phyloP scores from a whole-genome alignment of 257 asterid species.

The Ligustrum vulgare region DNA sequence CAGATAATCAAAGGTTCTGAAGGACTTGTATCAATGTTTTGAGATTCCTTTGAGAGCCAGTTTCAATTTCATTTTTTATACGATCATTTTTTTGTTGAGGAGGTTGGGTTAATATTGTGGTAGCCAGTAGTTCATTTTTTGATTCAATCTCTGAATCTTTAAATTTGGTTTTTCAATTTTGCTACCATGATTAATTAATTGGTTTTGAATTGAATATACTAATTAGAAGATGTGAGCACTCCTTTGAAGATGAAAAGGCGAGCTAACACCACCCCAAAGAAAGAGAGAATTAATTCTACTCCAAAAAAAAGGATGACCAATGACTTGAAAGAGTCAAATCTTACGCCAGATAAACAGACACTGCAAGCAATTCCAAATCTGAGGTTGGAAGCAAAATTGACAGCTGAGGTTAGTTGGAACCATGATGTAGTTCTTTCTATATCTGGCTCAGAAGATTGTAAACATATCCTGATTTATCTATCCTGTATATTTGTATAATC shows the following conservation, averaged over 20 bases:
- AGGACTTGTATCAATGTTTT: not conserved
- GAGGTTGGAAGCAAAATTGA: conserved; percentile 73
- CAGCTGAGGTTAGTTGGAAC: conserved; percentile 66
- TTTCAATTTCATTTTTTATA: not conserved
- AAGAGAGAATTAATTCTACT: conserved; percentile 43
- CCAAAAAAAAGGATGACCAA: conserved; percentile 51
- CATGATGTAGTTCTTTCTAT: conserved; percentile 5
- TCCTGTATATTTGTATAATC: not conserved
- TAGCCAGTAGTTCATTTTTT: conserved; percentile 1
- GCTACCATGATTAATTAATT: conserved; percentile 14
- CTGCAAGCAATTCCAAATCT: conserved; percentile 58
- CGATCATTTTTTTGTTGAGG: not conserved
- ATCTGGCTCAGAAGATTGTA: conserved; percentile 15
- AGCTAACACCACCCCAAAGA: conserved; percentile 61
- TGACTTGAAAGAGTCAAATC: conserved; percentile 46
- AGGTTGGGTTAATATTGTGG: conserved; percentile 5
- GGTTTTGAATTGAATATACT: conserved; percentile 18
- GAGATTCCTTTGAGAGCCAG: not conserved
- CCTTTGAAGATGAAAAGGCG: conserved; percentile 47
- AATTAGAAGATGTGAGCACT: conserved; percentile 52
- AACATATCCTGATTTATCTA: conserved; percentile 5
- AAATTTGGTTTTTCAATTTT: conserved; percentile 23
- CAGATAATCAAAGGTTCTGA: not conserved
- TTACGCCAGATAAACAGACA: conserved; percentile 48
- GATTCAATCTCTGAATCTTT: not conserved